phyloP scores from a whole-genome alignment of 768 basidiomycete species.

The Mycena pura region DNA sequence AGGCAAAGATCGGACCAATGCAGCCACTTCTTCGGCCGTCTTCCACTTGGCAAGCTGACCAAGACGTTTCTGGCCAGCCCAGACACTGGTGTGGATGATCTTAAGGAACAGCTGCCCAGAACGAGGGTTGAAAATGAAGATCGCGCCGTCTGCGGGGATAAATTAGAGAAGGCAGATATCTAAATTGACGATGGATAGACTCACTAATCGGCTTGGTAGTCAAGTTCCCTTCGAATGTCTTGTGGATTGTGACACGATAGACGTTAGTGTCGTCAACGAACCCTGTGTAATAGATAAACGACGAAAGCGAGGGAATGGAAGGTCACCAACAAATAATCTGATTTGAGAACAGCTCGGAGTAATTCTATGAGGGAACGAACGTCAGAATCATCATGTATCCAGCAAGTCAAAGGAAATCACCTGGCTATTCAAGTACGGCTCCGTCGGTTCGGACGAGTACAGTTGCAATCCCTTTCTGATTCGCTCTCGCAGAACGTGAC shows the following conservation, averaged over 20 bases:
- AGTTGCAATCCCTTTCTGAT: constrained; percentile 98
- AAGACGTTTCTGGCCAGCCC: constrained; percentile 99
- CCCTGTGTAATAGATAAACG: constrained; percentile 52
- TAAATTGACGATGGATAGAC: constrained; percentile 32
- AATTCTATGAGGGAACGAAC: constrained; percentile 57
- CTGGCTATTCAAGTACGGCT: constrained; percentile 98
- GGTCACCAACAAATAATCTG: constrained; percentile 87
- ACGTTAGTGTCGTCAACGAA: constrained; percentile 99
- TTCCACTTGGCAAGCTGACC: constrained; percentile 99
- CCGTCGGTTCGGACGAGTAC: constrained; percentile 98
- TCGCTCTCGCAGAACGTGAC: constrained; percentile 96
- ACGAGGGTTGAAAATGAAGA: constrained; percentile 99
- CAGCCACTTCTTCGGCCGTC: constrained; percentile 99
- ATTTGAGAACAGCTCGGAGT: constrained; percentile 96
- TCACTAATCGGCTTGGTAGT: constrained; percentile 97
- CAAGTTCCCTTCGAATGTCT: constrained; percentile 99
- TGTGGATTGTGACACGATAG: constrained; percentile 99
- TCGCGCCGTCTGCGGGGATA: constrained; percentile 74
- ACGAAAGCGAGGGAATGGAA: not conserved
- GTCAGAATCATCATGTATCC: constrained; percentile 1
- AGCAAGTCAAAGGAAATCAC: constrained; percentile 39
- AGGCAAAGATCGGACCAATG: constrained; percentile 94
- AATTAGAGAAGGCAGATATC: constrained; percentile 8
- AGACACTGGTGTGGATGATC: constrained; percentile 99
- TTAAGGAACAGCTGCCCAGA: constrained; percentile 98